phyloP scores from a whole-genome alignment of 441 rosid genomes.

The Eruca vesicaria region DNA sequence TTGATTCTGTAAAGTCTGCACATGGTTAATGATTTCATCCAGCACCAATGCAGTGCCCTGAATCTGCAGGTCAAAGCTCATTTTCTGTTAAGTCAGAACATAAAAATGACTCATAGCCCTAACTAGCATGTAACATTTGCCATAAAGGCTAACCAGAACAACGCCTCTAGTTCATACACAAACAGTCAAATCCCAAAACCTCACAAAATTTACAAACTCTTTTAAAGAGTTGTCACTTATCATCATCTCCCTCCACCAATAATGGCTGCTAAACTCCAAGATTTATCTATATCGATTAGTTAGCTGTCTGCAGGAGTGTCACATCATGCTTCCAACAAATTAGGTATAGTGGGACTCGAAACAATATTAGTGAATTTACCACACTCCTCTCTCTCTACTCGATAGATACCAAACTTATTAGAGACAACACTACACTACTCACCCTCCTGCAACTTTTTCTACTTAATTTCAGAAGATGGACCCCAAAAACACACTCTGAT shows the following conservation, averaged over 20 bases:
- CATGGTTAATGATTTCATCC: conserved; percentile 89
- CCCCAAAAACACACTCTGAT: conserved; percentile 37
- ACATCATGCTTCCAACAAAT: conserved; percentile 38
- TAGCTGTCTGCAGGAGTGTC: conserved; percentile 39
- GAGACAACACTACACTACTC: conserved; percentile 38
- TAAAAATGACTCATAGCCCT: neutral
- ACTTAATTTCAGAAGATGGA: conserved; percentile 38
- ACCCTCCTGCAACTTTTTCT: conserved; percentile 32
- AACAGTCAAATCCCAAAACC: conserved; percentile 13
- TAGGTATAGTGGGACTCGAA: conserved; percentile 40
- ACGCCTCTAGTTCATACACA: neutral
- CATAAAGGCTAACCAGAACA: neutral
- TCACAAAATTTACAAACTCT: conserved; percentile 17
- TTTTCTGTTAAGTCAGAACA: conserved; percentile 1
- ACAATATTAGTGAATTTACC: conserved; percentile 28
- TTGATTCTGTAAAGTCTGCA: conserved; percentile 74
- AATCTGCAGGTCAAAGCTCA: conserved; percentile 55
- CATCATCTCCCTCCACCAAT: conserved; percentile 30
- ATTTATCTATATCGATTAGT: conserved; percentile 21
- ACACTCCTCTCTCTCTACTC: conserved; percentile 30
- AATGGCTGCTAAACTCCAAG: conserved; percentile 31
- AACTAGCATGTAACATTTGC: neutral
- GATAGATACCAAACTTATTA: conserved; percentile 51
- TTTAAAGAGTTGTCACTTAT: conserved; percentile 24
- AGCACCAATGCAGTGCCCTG: conserved; percentile 82